These are phyloP conservation scores for Coemansia sp. DNA, from an alignment of 192 early-diverging fungal species.

Conservation along the genomic window DNA sequence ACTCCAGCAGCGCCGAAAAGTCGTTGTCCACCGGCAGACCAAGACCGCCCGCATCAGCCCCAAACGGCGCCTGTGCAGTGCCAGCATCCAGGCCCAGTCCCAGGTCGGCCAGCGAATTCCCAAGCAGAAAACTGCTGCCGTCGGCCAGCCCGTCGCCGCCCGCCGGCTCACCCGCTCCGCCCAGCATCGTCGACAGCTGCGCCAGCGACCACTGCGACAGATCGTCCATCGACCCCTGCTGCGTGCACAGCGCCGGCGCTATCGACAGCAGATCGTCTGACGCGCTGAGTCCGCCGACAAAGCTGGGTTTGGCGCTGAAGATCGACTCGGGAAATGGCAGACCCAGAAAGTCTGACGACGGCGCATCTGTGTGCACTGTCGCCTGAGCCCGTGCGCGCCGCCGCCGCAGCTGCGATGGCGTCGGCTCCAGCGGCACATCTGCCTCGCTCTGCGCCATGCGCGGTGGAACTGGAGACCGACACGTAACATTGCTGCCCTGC, in stretches of 20 bases:
- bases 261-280: slow-evolving; percentile 13
- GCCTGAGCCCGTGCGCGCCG: slow-evolving; percentile 11
- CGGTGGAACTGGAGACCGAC: slow-evolving; percentile 26
- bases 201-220: slow-evolving; percentile 48
- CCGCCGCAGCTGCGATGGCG: slow-evolving; percentile 27
- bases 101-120: slow-evolving; percentile 39
- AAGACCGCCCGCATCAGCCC: slow-evolving; percentile 18
- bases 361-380: slow-evolving; percentile 41
- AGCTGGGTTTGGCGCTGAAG: slow-evolving; percentile 38
- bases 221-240: slow-evolving; percentile 35
- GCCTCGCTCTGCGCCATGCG: slow-evolving; percentile 50
- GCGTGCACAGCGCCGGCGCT: slow-evolving; percentile 30
- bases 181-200: slow-evolving; percentile 45
- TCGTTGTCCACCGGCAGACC: slow-evolving; percentile 38
- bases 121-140: slow-evolving; percentile 27
- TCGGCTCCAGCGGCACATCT: slow-evolving; percentile 22
- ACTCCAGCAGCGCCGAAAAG: slow-evolving; percentile 52
- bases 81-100: slow-evolving; percentile 26
- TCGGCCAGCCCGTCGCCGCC: background rate
- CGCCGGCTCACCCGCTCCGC: background rate
- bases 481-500: slow-evolving; percentile 31
- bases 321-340: slow-evolving; percentile 49
- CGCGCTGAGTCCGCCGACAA: background rate
- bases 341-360: slow-evolving; percentile 51
- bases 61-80: background rate